These are phyloP conservation scores for Bretschneidera sinensis DNA, from an alignment of 345 rosid genomes.

Conservation along the genomic window DNA sequence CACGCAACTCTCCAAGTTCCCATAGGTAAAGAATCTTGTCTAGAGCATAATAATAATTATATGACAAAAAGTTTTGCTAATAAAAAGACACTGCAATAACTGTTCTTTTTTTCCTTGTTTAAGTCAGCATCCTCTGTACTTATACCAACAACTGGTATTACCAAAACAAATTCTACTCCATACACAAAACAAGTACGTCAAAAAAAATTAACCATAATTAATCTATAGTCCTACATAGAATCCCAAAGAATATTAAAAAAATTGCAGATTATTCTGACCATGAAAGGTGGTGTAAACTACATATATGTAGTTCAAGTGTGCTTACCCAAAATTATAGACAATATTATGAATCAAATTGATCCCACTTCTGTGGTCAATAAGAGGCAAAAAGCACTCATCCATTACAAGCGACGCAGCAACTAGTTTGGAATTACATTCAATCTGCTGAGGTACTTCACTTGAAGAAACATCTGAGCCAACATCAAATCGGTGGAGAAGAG, in stretches of 20 bases:
- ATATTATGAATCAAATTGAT: slow-evolving; percentile 77
- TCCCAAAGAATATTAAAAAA: too few relatives aligned
- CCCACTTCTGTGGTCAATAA: slow-evolving; percentile 83
- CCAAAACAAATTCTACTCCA: background rate
- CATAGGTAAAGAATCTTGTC: too few relatives aligned
- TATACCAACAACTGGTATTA: background rate
- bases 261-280: too few relatives aligned
- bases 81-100: too few relatives aligned
- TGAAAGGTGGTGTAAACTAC: background rate
- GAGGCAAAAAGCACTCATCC: slow-evolving; percentile 96
- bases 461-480: slow-evolving; percentile 43
- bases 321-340: slow-evolving; percentile 85
- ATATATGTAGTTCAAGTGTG: slow-evolving; percentile 9
- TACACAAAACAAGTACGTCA: background rate
- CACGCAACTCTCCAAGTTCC: too few relatives aligned
- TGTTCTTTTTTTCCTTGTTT: too few relatives aligned
- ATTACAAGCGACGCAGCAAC: slow-evolving; percentile 82
- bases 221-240: too few relatives aligned
- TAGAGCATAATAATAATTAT: too few relatives aligned
- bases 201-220: background rate
- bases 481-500: slow-evolving; percentile 63
- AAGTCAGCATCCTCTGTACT: background rate
- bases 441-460: slow-evolving; percentile 42
- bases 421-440: slow-evolving; percentile 76
- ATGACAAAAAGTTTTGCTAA: too few relatives aligned